Evolutionary conservation across 1,284 basidiomycete genomes (phyloP), one percentile per base, ranked within the genome.

Genomic region (Bjerkandera adusta): DNA sequence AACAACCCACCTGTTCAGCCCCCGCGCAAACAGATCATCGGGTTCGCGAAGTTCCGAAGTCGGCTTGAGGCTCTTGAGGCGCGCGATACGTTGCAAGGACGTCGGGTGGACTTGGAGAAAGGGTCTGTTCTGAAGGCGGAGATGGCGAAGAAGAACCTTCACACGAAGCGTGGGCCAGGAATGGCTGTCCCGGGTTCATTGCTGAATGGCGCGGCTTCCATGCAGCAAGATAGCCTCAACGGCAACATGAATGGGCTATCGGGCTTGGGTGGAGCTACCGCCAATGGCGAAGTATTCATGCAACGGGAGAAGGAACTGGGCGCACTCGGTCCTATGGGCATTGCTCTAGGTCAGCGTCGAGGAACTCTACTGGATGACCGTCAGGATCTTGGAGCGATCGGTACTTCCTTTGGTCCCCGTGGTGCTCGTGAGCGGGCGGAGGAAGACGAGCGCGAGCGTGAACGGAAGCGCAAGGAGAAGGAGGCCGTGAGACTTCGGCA

Each of bases 61-160:
- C 79, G 93, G 15, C 81, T 84, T 26, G 93, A 96, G 58, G 96
- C 96, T 0, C 66, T 97, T 1, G 83, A 85, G 11, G 96, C 97
- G 7, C 77, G 91, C 22, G 96, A 99, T 60, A 76, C 85, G 5
- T 73, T 99, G 5, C 94, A 97, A 64, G 95, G 96, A 2, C 79
- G 89, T 43, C 81, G 92, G 45, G 89, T 99, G 26, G 96, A 98
- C 62, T 81, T 89, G n/a, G 89, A 98, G 64, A 93, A 93, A 57
- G 94, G 94, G 7, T 86, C 90, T 5, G 88, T 96, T 1, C 69
- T 99, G 43, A 99, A 98, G 67, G 96, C 96, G 13, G 97, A 99
- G 70, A 97, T 99, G 92, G 96, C 96, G 30, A 99, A 99, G 82
- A 99, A 99, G 80, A 98, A 99, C 62, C 67, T 99, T 36, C 96